phyloP scores from a whole-genome alignment of 129 eudicot genomes.

The Artemisia annua region DNA sequence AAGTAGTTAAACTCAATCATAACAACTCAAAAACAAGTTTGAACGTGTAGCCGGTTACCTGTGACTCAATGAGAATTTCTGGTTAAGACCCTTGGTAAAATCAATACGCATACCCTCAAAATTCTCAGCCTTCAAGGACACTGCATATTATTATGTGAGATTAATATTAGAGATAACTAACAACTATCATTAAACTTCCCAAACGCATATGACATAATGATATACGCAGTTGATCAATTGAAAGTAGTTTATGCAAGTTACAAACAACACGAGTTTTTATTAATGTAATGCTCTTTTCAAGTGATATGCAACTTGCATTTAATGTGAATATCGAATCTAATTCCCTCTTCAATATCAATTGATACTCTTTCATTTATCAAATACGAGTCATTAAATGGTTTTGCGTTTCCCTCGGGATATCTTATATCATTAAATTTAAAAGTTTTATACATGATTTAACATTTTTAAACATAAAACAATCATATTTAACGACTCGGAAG shows the following conservation, averaged over 20 bases:
- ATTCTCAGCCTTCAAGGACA: slow-evolving; percentile 92
- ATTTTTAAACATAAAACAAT: no score
- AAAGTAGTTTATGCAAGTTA: neutral
- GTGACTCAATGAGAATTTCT: slow-evolving; percentile 81
- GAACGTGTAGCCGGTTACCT: slow-evolving; percentile 43
- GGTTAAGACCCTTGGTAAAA: slow-evolving; percentile 81
- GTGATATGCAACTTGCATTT: neutral
- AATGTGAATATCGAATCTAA: neutral
- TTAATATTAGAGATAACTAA: neutral
- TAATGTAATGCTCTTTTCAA: no score
- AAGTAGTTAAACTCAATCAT: neutral
- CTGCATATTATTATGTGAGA: slow-evolving; percentile 39
- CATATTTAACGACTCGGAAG: no score
- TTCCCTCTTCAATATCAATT: neutral
- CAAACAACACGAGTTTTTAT: neutral
- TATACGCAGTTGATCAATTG: no score
- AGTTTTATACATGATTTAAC: no score
- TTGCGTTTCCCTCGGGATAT: no score
- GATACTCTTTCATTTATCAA: no score
- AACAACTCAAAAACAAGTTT: neutral
- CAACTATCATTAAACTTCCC: neutral
- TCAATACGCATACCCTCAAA: slow-evolving; percentile 98
- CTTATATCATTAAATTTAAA: no score
- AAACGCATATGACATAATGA: neutral
- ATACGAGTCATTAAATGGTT: no score